A percentile compares a stretch with the other conserved stretches of the same genome.
These are phyloP conservation scores for Vanderwaltozyma polyspora DNA, from an alignment of 805 yeast species.

Conservation along the genomic window DNA sequence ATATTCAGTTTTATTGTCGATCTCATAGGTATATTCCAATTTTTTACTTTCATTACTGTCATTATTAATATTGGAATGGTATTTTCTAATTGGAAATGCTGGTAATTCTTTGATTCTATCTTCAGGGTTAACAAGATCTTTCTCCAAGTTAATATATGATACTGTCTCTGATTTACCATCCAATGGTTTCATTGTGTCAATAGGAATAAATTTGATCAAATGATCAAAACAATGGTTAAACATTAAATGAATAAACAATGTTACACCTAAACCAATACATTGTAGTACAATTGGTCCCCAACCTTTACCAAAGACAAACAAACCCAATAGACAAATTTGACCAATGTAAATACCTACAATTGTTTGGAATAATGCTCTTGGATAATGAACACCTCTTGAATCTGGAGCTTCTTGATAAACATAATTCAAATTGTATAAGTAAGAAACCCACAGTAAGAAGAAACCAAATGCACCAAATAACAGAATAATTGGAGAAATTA, in stretches of 20 bases:
- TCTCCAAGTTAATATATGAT: conserved; percentile 32
- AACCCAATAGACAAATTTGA: conserved; percentile 73
- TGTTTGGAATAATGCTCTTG: conserved; percentile 81
- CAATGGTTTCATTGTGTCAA: conserved; percentile 64
- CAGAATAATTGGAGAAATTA: conserved; percentile 75
- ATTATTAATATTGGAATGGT: conserved; percentile 7
- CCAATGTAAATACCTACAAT: conserved; percentile 82
- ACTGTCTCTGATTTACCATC: conserved; percentile 60
- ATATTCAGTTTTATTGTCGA: neutral
- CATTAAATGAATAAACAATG: conserved; percentile 58
- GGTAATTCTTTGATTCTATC: conserved; percentile 24
- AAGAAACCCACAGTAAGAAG: conserved; percentile 62
- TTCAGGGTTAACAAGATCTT: conserved; percentile 5
- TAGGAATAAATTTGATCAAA: conserved; percentile 47
- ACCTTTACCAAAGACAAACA: conserved; percentile 81
- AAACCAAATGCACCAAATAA: conserved; percentile 65
- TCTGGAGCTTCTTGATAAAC: conserved; percentile 59
- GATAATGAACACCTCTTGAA: conserved; percentile 72
- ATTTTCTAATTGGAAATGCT: conserved; percentile 21
- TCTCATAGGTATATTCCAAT: neutral
- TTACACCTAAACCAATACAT: conserved; percentile 49
- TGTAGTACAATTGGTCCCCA: conserved; percentile 90
- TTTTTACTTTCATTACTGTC: neutral
- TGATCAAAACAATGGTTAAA: conserved; percentile 56
- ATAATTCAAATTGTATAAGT: conserved; percentile 65